A percentile compares a stretch with the other conserved stretches of the same genome.
These are phyloP conservation scores for Xylaria flabelliformis DNA, from an alignment of 495 filamentous ascomycete genomes.

Conservation along the genomic window DNA sequence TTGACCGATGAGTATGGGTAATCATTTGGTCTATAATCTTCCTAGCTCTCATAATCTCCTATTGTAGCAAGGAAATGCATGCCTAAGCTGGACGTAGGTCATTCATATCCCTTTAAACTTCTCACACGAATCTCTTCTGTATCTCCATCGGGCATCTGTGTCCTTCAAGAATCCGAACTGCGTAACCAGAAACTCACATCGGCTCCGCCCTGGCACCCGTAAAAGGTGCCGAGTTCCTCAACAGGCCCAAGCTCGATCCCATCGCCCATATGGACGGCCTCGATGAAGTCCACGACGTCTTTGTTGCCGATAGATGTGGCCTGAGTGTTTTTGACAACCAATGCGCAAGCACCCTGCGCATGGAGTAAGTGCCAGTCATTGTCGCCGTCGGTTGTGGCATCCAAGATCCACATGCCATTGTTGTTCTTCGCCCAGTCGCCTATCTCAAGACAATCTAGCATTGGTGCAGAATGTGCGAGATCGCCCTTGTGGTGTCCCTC, in stretches of 20 bases:
- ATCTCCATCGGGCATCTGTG: background rate
- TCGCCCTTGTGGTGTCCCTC: background rate
- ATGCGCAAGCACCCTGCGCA: constrained; percentile 13
- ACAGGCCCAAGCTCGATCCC: background rate
- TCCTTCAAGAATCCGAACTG: constrained; percentile 3
- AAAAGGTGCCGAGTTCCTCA: constrained; percentile 19
- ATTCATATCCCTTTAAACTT: background rate
- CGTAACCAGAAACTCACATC: constrained; percentile 28
- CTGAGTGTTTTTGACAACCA: constrained; percentile 26
- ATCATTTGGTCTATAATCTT: background rate
- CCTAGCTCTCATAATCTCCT: background rate
- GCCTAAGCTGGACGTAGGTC: background rate
- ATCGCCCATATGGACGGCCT: constrained; percentile 5
- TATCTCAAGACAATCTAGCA: constrained; percentile 25
- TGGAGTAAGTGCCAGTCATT: constrained; percentile 25
- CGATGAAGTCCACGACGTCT: constrained; percentile 27
- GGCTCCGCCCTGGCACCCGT: constrained; percentile 3
- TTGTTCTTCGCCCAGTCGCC: constrained; percentile 9
- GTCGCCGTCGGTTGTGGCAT: background rate
- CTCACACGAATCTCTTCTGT: background rate
- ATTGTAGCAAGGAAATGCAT: background rate
- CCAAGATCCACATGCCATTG: constrained; percentile 29
- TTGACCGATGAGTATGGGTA: background rate
- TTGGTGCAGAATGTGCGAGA: constrained; percentile 12
- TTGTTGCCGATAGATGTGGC: constrained; percentile 27